Evolutionary conservation across 495 filamentous ascomycete genomes (phyloP), one percentile per base, ranked within the genome.

Genomic region (Podospora didyma): DNA sequence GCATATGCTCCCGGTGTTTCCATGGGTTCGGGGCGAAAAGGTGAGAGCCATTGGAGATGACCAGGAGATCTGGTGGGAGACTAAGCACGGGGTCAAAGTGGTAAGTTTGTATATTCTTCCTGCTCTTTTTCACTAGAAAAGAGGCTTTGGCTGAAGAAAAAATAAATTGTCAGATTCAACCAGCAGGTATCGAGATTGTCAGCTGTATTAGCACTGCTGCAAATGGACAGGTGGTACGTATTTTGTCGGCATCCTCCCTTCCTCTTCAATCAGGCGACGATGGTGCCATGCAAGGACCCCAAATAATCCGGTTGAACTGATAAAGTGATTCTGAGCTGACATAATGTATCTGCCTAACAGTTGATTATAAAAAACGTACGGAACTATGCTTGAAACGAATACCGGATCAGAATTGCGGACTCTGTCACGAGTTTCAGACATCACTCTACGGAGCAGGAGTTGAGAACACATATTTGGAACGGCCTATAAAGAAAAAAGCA

Each of bases 21-120:
- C 93, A 2, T 97, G 95, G 94, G 74, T 73, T 53, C 86, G 89
- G 65, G 83, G 83, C 0, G 79, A 88, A 68, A 92, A 89, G 69
- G 79, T 81, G 0, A 80, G 84, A 71, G 87, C 89, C 0, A 76
- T 81, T 4, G 91, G 90, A 2, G 75, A 69, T 0, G 74, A 72
- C 55, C 81, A 80, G 53, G 85, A 86, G 59, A 65, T 97, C 26
- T 96, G 86, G 83, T 97, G 89, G 88, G 86, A 87, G 60, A 84
- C 75, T 51, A 88, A 84, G 49, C 60, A 85, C 28, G 90, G 90
- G n/a, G 80, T 77, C 45, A 88, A 83, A 65, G 69, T 81, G 62
- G 89, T 69, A 31, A 66, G 65, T 42, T 7, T 37, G 34, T 7
- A 17, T 14, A 17, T 42, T 42, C 5, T 42, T 16, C 1, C 39